Evolutionary conservation across 2,329 filamentous ascomycete species (phyloP), one percentile per base, ranked within the genome.

Genomic region (Sarocladiaceae sp.): DNA sequence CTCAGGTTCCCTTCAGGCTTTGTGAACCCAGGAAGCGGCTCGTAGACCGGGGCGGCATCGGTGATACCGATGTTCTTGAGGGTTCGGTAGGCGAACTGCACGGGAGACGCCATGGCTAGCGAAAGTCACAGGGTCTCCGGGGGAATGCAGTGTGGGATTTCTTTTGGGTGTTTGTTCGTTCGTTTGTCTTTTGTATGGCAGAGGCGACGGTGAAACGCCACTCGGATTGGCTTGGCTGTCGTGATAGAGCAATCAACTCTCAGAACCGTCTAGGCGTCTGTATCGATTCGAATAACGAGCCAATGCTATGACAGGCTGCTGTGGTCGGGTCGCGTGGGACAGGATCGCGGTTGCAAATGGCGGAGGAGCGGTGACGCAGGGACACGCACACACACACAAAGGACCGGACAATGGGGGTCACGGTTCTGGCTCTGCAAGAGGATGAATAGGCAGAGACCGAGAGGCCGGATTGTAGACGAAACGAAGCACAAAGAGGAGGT

Each of bases 61-160:
- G 95, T 81, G 68, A 97, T 76, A 60, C 90, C 90, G 73, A 98
- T 90, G 67, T 83, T 84, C 82, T 96, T 97, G 70, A 90, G 85
- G 67, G 93, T 96, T 72, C 93, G 88, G 78, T 86, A 95, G 69
- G 88, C 88, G 82, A 96, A 86, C 81, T 96, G 91, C 72, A 91
- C 85, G 62, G 87, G 82, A 75, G 76, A 83, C 66, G 88, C 86
- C 89, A 95, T 96, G 80, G 82, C 86, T 89, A 89, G 80, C 82
- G 63, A 88, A 89, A 89, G 85, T 76, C 84, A 88, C 85, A 85
- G 82, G 51, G 50, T 61, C 61, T 60, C 56, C 51, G 53, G 50
- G 51, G 48, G 44, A 50, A 35, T 20, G 49, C 53, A 55, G 50
- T 56, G 51, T 53, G 46, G 52, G 51, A 50, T 15, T 9, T 41